Evolutionary conservation across 176 grass and related monocot species (phyloP), one percentile per base, ranked within the genome.

Genomic region (Oryza longistaminata): DNA sequence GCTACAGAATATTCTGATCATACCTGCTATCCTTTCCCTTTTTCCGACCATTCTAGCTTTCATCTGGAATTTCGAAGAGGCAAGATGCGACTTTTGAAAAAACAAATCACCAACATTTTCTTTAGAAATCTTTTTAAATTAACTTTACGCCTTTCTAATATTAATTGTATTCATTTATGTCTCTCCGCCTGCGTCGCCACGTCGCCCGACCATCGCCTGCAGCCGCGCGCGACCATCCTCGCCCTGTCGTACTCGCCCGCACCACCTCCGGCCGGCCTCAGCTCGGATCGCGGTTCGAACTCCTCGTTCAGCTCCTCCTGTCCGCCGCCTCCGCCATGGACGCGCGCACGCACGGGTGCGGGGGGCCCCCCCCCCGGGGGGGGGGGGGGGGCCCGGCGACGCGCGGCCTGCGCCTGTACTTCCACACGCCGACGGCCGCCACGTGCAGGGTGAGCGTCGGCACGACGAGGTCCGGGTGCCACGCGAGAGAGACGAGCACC

Each of bases 251-350:
- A 98, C 53, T 68, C 49, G 39, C 75, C 42, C 93, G 72, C 72
- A 98, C 91, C 64, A 92, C 88, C 83, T 95, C 96, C 7, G 88
- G 58, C 37, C 37, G 82, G 48, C 66, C 88, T 61, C n/a, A 73
- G 76, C 91, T 94, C 29, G 96, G 21, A 91, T 6, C 14, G 86
- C 14, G 88, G n/a, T n/a, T 98, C 96, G 73, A 98, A 96, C 81
- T 98, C 96, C 85, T 98, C 96, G 78, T 98, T 93, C 35, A 98
- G 81, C 58, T 96, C 96, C 86, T 99, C 96, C 90, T 81, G 66
- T 96, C 91, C 9, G 69, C 70, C 6, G 89, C 67, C 93, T 99
- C 91, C 62, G 86, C 93, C 72, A 94, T 68, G 49, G 96, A 99
- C 67, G 82, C 88, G 67, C 88, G 80, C 76, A 92, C 80, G 66